Percentiles rank a stretch among this genome's conserved stretches.
These are phyloP conservation scores for Aspergillus olivimuriae DNA, from an alignment of 495 filamentous ascomycete genomes.

Conservation along the genomic window DNA sequence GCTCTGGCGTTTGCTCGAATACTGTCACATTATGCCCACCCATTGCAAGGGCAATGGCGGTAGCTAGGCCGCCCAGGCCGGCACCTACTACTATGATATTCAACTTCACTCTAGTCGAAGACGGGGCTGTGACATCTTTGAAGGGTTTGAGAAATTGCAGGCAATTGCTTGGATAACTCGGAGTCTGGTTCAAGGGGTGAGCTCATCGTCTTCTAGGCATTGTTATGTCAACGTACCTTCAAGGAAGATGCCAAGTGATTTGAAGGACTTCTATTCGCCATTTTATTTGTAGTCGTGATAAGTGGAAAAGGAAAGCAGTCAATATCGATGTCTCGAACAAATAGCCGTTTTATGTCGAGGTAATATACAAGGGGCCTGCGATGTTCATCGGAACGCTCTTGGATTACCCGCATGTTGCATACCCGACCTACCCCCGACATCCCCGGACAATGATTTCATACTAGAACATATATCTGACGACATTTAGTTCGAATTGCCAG, in stretches of 20 bases:
- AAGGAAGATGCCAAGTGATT: too few species aligned
- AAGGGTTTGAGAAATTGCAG: constrained; percentile 8
- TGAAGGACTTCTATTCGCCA: neutral
- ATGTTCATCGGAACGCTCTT: neutral
- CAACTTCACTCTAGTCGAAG: neutral
- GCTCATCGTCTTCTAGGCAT: neutral
- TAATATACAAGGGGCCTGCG: neutral
- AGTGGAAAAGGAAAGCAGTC: too few species aligned
- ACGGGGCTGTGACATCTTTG: neutral
- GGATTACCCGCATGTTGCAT: neutral
- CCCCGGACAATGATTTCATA: neutral
- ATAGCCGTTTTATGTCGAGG: too few species aligned
- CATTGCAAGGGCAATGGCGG: constrained; percentile 24
- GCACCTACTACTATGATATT: constrained; percentile 42
- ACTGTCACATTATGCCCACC: constrained; percentile 40
- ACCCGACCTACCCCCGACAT: constrained; percentile 4
- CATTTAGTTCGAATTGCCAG: too few species aligned
- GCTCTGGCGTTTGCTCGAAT: constrained; percentile 33
- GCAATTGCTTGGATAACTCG: constrained; percentile 16
- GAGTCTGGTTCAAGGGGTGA: neutral
- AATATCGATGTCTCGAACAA: too few species aligned
- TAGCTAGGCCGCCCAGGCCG: constrained; percentile 44
- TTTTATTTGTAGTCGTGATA: too few species aligned
- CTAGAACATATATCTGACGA: neutral
- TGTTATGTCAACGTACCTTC: too few species aligned